Evolutionary conservation across 352 stramenopile genomes (phyloP), one percentile per base, ranked within the genome.

Genomic region (Pythium insidiosum): DNA sequence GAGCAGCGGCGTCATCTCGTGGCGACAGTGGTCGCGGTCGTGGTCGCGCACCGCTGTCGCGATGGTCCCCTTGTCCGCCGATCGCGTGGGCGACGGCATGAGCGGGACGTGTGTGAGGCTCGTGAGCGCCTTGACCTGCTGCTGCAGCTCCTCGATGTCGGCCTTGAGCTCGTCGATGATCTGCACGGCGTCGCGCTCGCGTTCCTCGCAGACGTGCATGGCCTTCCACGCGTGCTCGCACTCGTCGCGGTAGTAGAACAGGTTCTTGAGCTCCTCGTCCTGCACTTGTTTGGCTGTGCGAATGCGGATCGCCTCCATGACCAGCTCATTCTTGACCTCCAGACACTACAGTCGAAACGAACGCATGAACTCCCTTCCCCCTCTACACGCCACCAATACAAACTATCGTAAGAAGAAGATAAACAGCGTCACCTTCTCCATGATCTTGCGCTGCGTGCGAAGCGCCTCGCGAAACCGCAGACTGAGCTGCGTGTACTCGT

Each of bases 241-340:
- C 43, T 87, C 74, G n/a, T 87, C 71, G 6, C 74, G 64, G 31
- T 87, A 87, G 59, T 78, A 87, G 4, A 68, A 34, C 13, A 87
- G 54, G 46, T 73, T 83, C 38, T 81, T 81, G 61, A 81, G 69
- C 45, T 87, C 71, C 36, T 87, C 67, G 11, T 75, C 64, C 11
- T 87, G 68, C n/a, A 80, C 42, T 52, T 80, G 63, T 50, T 87
- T 62, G 9, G 61, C 60, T 18, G 68, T 73, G 38, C 73, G 70
- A 40, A 86, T 66, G 42, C 68, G 63, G 44, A 84, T 51, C 15
- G 66, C 68, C 23, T 60, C 68, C 40, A 68, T 52, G 43, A 86
- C 64, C 1, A 86, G 71, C 50, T 80, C 66, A 35, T 78, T 77
- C 50, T 86, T 86, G 47, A 86, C 79, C 47, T 82, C 63, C 16